Conservation (phyloP, 2,329 filamentous ascomycete species). For the Seiridium cupressi region DNA sequence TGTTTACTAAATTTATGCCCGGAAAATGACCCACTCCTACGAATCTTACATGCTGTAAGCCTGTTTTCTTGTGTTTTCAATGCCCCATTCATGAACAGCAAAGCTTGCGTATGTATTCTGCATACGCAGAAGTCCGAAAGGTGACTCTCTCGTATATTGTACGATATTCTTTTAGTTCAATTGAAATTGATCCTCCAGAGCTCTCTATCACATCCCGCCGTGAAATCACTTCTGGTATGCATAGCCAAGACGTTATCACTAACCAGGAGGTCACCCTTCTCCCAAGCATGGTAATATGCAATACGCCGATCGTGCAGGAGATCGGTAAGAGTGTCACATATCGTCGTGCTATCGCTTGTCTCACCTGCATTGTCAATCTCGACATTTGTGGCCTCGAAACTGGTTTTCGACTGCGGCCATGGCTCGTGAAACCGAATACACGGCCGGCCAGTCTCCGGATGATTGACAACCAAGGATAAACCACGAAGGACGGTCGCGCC, state of each 20-base stretch:
- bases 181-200: constrained; percentile 52
- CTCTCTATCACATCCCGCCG: constrained; percentile 40
- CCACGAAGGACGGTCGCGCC: constrained; percentile 38
- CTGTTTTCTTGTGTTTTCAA: no score
- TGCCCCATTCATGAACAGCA: no score
- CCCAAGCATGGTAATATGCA: constrained; percentile 49
- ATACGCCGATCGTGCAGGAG: constrained; percentile 49
- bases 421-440: constrained; percentile 56
- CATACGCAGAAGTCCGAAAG: not conserved
- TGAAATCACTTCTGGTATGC: constrained; percentile 48
- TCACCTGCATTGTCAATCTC: constrained; percentile 8
- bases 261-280: constrained; percentile 52
- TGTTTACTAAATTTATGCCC: no score
- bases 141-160: not conserved
- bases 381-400: constrained; percentile 40
- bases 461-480: constrained; percentile 41
- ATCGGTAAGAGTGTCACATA: constrained; percentile 38
- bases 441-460: constrained; percentile 41
- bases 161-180: constrained; percentile 17
- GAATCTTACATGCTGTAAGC: no score
- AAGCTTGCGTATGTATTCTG: no score
- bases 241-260: constrained; percentile 50
- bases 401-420: constrained; percentile 50
- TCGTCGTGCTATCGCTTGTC: constrained; percentile 21
- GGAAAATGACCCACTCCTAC: no score